Base-by-base conservation (phyloP, 192 early-diverging fungal species). In the Coemansia reversa region DNA sequence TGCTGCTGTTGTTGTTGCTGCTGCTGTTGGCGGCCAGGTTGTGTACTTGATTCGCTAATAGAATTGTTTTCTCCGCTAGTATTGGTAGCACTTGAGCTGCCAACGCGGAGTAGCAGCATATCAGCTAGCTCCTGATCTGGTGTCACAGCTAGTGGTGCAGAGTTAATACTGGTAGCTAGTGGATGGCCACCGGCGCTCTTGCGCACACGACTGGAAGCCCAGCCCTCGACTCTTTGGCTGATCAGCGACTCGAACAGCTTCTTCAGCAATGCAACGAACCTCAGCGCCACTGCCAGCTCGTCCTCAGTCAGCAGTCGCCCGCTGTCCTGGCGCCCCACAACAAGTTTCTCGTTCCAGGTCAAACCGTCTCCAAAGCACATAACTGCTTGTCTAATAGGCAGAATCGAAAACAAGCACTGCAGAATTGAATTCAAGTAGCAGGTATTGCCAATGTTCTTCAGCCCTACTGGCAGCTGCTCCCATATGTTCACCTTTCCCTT, bases 371-470 rank as follows among this genome's bases (percentile, higher is more conserved):
- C 80, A 32, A 54, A 63, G 25, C 69, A 47, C 59, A 92, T 55
- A 6, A 93, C 85, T 1, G 87, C 72, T 8, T 85, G 63, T 2
- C 91, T 84, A 4, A 93, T 69, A 0, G 85, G 84, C 25, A 76
- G 52, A 3, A 93, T 59, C 0, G 89, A 89, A 54, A 86, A 93
- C 22, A 89, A 72, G 55, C 90, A 91, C 82, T 91, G 87, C 22
- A 95, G 72, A 20, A 95, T 69, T 35, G 90, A 91, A 69, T 94
- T 95, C 18, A 95, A 79, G 66, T 95, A 95, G 73, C 93, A 95
- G 0, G 93, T 95, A 50, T 92, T 92, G 42, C 91, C 92, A 69
- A 93, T 90, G 55, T 95, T 95, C 25, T 82, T 76, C 39, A 92
- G 83, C 6, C 91, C 92, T 0, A 88, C 83, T 6, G 91, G 91